Evolutionary conservation across 306 rosid species (phyloP), one percentile per base, ranked within the genome.

Genomic region (Rubus idaeus): DNA sequence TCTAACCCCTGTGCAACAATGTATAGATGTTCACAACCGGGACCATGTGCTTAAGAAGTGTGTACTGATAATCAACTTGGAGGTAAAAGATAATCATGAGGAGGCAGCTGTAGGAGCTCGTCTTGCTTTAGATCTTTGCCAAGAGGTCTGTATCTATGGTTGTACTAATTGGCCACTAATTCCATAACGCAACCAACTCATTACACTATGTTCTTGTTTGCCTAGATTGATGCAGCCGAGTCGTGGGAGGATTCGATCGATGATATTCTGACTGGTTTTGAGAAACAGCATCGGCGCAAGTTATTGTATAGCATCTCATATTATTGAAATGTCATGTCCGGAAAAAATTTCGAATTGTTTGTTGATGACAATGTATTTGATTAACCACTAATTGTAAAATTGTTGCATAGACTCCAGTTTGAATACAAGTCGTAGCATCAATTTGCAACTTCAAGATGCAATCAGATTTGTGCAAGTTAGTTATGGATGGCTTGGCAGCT

Each of bases 61-160:
- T 67, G 97, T 91, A 64, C 84, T 95, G 82, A 63, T 95, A 70
- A 65, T 95, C 70, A 95, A 95, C 83, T 89, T 95, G 91, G 98
- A 95, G 91, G 98, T 95, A 47, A 95, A 95, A 83, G 98, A 95
- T 88, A 92, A 95, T 86, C 98, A 95, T 0, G 98, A 92, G 72
- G 97, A 95, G 88, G 98, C 98, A 51, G 96, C 97, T 2, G 70
- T 81, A 20, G 98, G 97, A 83, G 99, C 89, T 39, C 86, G 96
- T 70, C 96, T 87, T 69, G 85, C 97, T 73, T 81, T 85, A 44
- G 94, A 95, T 79, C 87, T 92, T 46, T 95, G 99, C 80, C 92
- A 83, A 57, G 89, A 91, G 95, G 99, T 95, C 41, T 74, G 83
- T 71, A 71, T 76, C 61, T 70, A 44, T 37, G 50, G 26, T 41